Base-by-base conservation (phyloP, 352 stramenopile genomes). In the Globisporangium cystogenes region DNA sequence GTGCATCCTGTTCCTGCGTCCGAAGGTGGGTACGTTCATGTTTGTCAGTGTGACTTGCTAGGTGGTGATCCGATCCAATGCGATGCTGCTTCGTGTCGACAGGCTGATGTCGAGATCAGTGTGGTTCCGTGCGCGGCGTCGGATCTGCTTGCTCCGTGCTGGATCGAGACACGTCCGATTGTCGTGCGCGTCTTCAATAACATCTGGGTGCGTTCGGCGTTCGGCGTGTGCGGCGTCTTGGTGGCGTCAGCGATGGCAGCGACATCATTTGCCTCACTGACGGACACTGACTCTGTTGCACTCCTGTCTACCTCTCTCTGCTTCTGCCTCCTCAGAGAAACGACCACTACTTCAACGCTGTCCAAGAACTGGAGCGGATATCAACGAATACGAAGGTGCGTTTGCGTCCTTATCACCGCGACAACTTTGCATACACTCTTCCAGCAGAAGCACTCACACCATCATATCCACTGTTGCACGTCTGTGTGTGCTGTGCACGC, bases 31-130 rank as follows among this genome's bases (percentile, higher is more conserved):
- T 14, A 31, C 26, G 55, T 7, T 0, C 41, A 4, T 51, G 11
- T 40, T 15, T 40, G 35, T 18, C 10, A 15, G 15, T 7, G 12
- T n/a, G n/a, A n/a, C n/a, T n/a, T n/a, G n/a, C n/a, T n/a, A n/a
- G n/a, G n/a, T n/a, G n/a, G n/a, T n/a, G n/a, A n/a, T n/a, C n/a
- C n/a, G n/a, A n/a, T n/a, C n/a, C n/a, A n/a, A n/a, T n/a, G n/a
- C n/a, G n/a, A n/a, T n/a, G n/a, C n/a, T 20, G 20, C 55, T 29
- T 29, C 39, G 8, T 4, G 47, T 6, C 33, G 27, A 24, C 42
- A 87, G 77, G 70, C 62, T 44, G 68, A 57, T n/a, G 65, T 92
- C 20, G 81, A 88, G 53, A 88, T 92, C 53, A 65, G 76, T 18
- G 78, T 92, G 12, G 59, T 90, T 24, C 78, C 81, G 18, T 88